phyloP scores from a whole-genome alignment of 345 rosid genomes.

The Linum lewisii region DNA sequence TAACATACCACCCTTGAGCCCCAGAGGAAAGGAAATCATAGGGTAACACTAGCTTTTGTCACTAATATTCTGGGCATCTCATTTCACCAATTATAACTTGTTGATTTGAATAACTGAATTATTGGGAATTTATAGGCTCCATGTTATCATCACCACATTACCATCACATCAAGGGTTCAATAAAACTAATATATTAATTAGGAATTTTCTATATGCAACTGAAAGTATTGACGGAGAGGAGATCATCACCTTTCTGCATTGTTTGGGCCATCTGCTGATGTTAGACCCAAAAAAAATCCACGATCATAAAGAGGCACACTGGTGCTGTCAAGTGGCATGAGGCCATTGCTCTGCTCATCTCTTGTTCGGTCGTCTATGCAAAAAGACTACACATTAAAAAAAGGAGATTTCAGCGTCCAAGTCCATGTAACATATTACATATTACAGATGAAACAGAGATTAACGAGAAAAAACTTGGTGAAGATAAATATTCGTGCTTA shows the following conservation, averaged over 20 bases:
- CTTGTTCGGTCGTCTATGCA: constrained; percentile 68
- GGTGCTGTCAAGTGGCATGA: constrained; percentile 37
- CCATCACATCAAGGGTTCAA: too few species aligned
- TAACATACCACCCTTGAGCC: too few species aligned
- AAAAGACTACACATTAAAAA: constrained; percentile 55
- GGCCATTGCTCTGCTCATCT: constrained; percentile 22
- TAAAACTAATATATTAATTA: too few species aligned
- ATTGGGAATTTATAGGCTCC: too few species aligned
- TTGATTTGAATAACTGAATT: too few species aligned
- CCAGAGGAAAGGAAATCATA: too few species aligned
- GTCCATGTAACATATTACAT: too few species aligned
- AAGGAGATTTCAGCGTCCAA: neutral
- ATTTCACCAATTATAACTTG: too few species aligned
- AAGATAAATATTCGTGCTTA: neutral
- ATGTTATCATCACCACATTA: too few species aligned
- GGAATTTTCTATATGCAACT: too few species aligned
- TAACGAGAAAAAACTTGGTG: neutral
- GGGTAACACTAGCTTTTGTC: too few species aligned
- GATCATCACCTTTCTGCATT: constrained; percentile 58
- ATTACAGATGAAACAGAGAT: neutral
- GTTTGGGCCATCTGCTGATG: constrained; percentile 47
- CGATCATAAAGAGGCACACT: constrained; percentile 85
- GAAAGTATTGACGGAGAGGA: neutral
- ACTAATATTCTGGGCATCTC: too few species aligned
- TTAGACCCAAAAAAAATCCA: constrained; percentile 69